A percentile compares a stretch with the other conserved stretches of the same genome.
phyloP scores from a whole-genome alignment of 495 filamentous ascomycete species.

The Parathielavia hyrcaniae region DNA sequence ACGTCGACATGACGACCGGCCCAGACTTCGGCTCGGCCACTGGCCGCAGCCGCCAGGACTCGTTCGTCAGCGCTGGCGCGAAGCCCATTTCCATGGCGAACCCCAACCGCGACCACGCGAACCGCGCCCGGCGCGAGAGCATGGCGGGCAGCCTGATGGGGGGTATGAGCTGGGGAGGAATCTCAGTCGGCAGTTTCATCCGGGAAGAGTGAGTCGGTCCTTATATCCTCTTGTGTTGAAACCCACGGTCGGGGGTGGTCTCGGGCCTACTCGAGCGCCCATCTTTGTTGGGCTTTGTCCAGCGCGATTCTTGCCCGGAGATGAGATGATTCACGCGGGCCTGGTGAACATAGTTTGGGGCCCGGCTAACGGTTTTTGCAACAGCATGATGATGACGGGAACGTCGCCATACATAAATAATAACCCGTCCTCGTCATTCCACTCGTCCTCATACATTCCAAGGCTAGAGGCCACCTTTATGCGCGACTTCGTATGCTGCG shows the following conservation, averaged over 20 bases:
- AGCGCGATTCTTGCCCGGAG: slow-evolving; percentile 12
- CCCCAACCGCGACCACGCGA: slow-evolving; percentile 61
- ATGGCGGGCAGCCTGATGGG: slow-evolving; percentile 79
- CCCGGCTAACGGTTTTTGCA: slow-evolving; percentile 18
- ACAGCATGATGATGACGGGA: slow-evolving; percentile 90
- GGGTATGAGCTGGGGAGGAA: slow-evolving; percentile 96
- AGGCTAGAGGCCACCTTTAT: slow-evolving; percentile 97
- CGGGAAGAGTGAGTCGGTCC: slow-evolving; percentile 81
- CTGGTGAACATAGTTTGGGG: too few species aligned
- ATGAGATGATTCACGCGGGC: too few species aligned
- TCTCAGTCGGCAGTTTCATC: slow-evolving; percentile 94
- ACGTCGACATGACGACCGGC: slow-evolving; percentile 57
- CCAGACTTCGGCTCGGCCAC: slow-evolving; percentile 51
- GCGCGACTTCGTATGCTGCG: slow-evolving; percentile 93
- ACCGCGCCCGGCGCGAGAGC: slow-evolving; percentile 69
- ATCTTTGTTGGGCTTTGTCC: slow-evolving; percentile 12
- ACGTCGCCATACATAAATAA: slow-evolving; percentile 81
- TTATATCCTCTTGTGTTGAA: background rate
- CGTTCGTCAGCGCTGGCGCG: slow-evolving; percentile 69
- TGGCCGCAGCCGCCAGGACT: slow-evolving; percentile 59
- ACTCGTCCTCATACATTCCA: slow-evolving; percentile 95
- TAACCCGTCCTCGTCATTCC: slow-evolving; percentile 89
- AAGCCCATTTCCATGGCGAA: slow-evolving; percentile 81
- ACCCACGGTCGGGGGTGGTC: slow-evolving; percentile 5
- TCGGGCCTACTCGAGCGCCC: slow-evolving; percentile 9